Conservation (phyloP, 768 basidiomycete genomes). For the Tricholoma sp. region DNA sequence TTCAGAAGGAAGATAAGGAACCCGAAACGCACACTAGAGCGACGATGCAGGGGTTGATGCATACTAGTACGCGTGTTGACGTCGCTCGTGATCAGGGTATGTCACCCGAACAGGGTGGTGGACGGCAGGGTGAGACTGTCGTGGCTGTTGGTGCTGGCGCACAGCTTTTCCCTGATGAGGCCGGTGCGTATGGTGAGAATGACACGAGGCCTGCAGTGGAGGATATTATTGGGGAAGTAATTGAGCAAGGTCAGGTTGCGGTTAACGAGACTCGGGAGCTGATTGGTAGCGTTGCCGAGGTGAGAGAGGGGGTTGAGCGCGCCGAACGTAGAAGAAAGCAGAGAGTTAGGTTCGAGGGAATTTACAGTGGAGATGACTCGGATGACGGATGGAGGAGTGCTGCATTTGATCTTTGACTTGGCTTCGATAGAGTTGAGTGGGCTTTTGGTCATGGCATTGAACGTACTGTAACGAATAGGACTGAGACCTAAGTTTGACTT, state of each 20-base stretch:
- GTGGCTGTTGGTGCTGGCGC: slow-evolving; percentile 32
- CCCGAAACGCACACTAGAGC: not conserved
- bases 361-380: slow-evolving; percentile 12
- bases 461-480: too few species aligned
- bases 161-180: slow-evolving; percentile 31
- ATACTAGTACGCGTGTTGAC: not conserved
- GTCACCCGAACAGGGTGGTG: not conserved
- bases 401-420: slow-evolving; percentile 27
- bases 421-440: too few species aligned
- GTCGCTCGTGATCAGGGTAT: not conserved
- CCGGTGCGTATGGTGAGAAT: slow-evolving; percentile 23
- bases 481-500: too few species aligned
- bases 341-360: slow-evolving; percentile 12
- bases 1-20: not conserved
- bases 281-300: slow-evolving; percentile 4
- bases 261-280: not conserved
- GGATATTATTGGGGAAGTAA: slow-evolving; percentile 13
- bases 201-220: slow-evolving; percentile 18
- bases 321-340: slow-evolving; percentile 22
- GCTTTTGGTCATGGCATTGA: too few species aligned
- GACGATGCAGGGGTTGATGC: not conserved
- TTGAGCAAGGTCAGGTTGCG: slow-evolving; percentile 5
- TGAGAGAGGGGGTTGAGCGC: slow-evolving; percentile 9
- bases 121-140: slow-evolving; percentile 17
- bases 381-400: slow-evolving; percentile 30